Evolutionary conservation across 2,329 filamentous ascomycete species (phyloP).

Genomic region (Pestalotiopsis sp.): DNA sequence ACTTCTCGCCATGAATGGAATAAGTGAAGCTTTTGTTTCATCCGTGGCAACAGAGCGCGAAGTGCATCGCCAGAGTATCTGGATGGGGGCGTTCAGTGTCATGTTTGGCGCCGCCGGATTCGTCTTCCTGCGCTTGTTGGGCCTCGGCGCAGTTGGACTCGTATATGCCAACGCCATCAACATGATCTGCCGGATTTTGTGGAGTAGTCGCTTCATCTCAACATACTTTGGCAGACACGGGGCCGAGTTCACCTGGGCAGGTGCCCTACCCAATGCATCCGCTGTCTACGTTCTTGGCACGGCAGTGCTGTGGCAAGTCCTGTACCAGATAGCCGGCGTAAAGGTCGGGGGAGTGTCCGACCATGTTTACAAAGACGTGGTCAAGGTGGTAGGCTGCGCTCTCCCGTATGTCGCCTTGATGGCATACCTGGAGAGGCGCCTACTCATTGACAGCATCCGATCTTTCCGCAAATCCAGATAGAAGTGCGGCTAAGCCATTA

Average conservation of each 20-base stretch:
- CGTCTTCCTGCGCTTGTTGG: conserved; percentile 69
- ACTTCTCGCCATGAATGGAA: conserved; percentile 86
- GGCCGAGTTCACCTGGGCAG: conserved; percentile 40
- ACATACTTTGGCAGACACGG: conserved; percentile 59
- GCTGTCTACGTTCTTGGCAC: conserved; percentile 47
- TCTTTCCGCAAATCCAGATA: conserved; percentile 6
- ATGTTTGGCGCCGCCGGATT: conserved; percentile 77
- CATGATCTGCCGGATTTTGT: conserved; percentile 82
- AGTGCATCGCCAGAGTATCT: conserved; percentile 75
- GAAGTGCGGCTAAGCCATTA: neutral
- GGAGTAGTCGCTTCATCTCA: conserved; percentile 76
- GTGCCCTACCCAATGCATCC: conserved; percentile 45
- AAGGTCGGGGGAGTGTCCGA: conserved; percentile 33
- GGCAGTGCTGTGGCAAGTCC: conserved; percentile 41
- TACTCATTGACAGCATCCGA: conserved; percentile 2
- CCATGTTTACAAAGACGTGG: conserved; percentile 40
- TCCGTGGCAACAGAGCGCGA: conserved; percentile 78
- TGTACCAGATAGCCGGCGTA: conserved; percentile 24
- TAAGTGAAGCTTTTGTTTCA: conserved; percentile 90
- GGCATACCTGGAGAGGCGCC: conserved; percentile 29
- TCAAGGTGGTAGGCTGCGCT: conserved; percentile 53
- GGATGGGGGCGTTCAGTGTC: conserved; percentile 82
- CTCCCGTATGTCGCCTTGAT: conserved; percentile 56
- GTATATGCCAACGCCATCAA: conserved; percentile 89
- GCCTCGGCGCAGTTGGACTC: conserved; percentile 76